Base-by-base conservation (phyloP, 192 early-diverging fungal species). In the Podila minutissima region DNA sequence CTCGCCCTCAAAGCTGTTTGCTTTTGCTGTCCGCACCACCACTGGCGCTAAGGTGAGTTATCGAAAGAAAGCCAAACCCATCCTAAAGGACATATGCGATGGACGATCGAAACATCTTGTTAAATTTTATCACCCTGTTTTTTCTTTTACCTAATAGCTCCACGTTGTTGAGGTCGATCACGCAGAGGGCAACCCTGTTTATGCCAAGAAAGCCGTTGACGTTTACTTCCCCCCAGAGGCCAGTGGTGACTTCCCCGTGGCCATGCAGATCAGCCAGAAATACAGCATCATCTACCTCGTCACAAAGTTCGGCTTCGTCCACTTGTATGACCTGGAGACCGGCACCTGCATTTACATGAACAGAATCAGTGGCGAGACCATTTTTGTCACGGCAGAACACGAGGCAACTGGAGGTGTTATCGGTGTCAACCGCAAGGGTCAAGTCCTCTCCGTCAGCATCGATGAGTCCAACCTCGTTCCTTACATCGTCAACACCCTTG, bases 271-370 rank as follows among this genome's bases (percentile, higher is more conserved):
- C 62, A 93, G 94, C 55, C 92, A 94, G 62, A 97, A 97, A 86
- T 96, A 97, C 86, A 94, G 94, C 73, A 90, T 99, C 48, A 94
- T 98, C 53, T 99, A 92, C 83, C 83, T 99, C 58, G 94, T 98
- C 29, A 99, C 98, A 62, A 99, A 99, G 89, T 97, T 94, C 81
- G 98, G 98, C 7, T 99, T 95, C 77, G 95, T 99, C 74, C 97
- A 98, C 74, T 84, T 99, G 33, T 98, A 97, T 84, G 98, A 99
- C 73, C 86, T 99, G 41, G 98, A 98, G 84, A 90, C 95, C 17
- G 97, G 95, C 37, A 90, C 92, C 22, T 97, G 96, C 83, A 92
- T 99, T 62, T 99, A 96, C 87, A 96, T 96, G 91, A 98, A 99
- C 87, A 90, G 98, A 66, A 98, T 98, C 74, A 95, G 93, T 77